These are phyloP conservation scores for Massariosphaeria phaeospora DNA, from an alignment of 495 filamentous ascomycete genomes.

Conservation along the genomic window DNA sequence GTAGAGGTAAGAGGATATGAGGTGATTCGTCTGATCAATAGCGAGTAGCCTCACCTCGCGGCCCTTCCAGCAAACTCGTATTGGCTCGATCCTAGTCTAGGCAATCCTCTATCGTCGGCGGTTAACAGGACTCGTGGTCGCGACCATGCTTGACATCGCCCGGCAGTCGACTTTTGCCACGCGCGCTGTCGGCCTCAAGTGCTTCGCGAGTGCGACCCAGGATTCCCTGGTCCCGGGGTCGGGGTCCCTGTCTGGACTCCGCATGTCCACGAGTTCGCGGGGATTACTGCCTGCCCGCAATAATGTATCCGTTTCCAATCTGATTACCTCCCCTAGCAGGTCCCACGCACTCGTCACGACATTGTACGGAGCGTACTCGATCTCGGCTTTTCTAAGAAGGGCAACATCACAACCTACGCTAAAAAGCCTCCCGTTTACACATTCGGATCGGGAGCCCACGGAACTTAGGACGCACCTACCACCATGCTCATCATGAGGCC, in stretches of 20 bases:
- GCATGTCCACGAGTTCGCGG: constrained; percentile 8
- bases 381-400: no score
- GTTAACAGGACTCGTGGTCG: no score
- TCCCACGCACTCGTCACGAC: background rate
- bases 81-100: no score
- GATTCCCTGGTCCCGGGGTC: constrained; percentile 5
- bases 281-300: constrained; percentile 15
- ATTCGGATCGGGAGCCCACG: background rate
- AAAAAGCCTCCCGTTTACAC: no score
- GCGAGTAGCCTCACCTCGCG: no score
- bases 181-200: background rate
- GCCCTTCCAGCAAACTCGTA: no score
- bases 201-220: background rate
- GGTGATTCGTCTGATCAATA: no score
- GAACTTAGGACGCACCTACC: background rate
- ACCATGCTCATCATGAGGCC: background rate
- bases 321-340: background rate
- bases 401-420: background rate
- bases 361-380: background rate
- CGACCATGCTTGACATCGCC: background rate
- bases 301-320: constrained; percentile 4
- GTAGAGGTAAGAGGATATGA: no score
- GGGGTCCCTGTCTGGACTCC: constrained; percentile 1
- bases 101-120: no score
- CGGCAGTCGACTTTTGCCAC: no score